Evolutionary conservation across 345 rosid species (phyloP).

Genomic region (Melastoma malabathricum): DNA sequence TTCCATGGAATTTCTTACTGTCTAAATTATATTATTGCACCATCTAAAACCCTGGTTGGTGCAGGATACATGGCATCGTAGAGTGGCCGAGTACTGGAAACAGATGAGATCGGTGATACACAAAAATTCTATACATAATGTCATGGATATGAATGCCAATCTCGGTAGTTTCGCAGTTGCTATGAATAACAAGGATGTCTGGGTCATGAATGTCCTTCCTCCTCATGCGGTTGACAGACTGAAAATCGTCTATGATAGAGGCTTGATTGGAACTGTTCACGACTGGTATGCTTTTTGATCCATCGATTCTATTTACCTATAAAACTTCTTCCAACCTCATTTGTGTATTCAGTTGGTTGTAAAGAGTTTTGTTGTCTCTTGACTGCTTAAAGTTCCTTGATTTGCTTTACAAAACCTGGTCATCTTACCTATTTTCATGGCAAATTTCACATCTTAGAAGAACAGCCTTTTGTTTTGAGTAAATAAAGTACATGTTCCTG

Average conservation of each 20-base stretch:
- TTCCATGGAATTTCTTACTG: background rate
- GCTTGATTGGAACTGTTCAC: slow-evolving; percentile 90
- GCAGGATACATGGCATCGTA: slow-evolving; percentile 76
- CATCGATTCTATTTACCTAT: background rate
- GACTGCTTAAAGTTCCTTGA: too few species aligned
- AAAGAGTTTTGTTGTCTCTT: background rate
- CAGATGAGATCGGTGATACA: slow-evolving; percentile 72
- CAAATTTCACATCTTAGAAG: too few species aligned
- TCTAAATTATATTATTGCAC: too few species aligned
- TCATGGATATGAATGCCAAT: slow-evolving; percentile 96
- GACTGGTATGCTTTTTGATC: slow-evolving; percentile 51
- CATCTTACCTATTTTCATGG: too few species aligned
- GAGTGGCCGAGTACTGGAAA: slow-evolving; percentile 83
- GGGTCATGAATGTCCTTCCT: slow-evolving; percentile 98
- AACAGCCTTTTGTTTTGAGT: too few species aligned
- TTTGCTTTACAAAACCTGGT: too few species aligned
- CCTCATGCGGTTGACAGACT: slow-evolving; percentile 43
- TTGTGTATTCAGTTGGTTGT: background rate
- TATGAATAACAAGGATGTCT: slow-evolving; percentile 60
- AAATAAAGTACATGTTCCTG: too few species aligned
- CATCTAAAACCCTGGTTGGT: slow-evolving; percentile 7
- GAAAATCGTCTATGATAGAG: slow-evolving; percentile 87
- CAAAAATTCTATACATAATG: slow-evolving; percentile 66
- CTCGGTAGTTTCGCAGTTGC: slow-evolving; percentile 94
- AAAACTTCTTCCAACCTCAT: background rate